Evolutionary conservation across 768 basidiomycete species (phyloP), one percentile per base, ranked within the genome.

Genomic region (Pleurotus platypus): DNA sequence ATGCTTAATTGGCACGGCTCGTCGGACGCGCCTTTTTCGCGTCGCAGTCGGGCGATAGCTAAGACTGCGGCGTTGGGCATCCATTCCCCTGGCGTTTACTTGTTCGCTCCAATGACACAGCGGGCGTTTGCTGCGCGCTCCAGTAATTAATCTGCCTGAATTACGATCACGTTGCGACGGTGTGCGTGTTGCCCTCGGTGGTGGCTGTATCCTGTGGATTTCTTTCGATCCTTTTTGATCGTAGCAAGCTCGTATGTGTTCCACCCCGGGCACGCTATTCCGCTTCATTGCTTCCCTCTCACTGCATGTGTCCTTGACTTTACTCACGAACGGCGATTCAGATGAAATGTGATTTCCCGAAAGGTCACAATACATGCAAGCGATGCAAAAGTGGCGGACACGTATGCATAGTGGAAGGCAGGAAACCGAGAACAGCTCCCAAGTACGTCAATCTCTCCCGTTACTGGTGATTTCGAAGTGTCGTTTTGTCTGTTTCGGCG

Each of bases 331-430:
- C 46, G 40, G 43, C 35, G 37, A 27, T 24, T 9, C 39, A 92
- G 88, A 93, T 93, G 91, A 92, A 87, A 77, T 93, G 91, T 72
- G 86, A 86, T 62, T 92, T 92, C 67, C 86, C 86, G 39, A 77
- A 75, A 61, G 76, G 82, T 58, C 84, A 87, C 55, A 85, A 83
- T 64, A 84, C 87, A n/a, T 93, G 91, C 72, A 85, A 80, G 65
- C 82, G 91, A 48, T 93, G 91, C 70, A 86, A 82, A 63, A 63
- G 78, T 24, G 82, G 85, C 50, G 85, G 87, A 1, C 88, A 91
- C 70, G 77, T 83, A 43, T 93, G 91, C 68, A 84, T 92, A 62
- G 90, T 92, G 39, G 90, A 92, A 70, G 90, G 90, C 49, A 80
- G 90, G 59, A 91, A 90, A 73, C 87, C 84, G 55, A 79, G 84